Percentiles rank a stretch among this genome's conserved stretches.
Evolutionary conservation across 305 asterid species (phyloP).

Genomic region (Plantago lanceolata): DNA sequence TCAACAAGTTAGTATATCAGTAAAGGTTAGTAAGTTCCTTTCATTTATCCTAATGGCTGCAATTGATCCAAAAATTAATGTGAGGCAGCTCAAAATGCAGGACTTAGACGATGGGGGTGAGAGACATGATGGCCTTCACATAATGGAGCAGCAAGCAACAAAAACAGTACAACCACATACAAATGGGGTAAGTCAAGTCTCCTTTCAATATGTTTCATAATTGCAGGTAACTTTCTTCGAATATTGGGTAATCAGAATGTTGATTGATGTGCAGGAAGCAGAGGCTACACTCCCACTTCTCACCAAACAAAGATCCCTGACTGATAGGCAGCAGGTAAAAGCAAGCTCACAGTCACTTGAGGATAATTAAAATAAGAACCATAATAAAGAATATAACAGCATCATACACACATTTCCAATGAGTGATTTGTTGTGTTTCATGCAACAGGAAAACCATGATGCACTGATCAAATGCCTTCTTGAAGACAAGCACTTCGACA

Average conservation of each 20-base stretch:
- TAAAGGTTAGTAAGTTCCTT: constrained; percentile 41
- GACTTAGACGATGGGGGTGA: constrained; percentile 44
- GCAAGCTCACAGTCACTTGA: too few relatives aligned
- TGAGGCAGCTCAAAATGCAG: constrained; percentile 31
- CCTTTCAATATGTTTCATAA: constrained; percentile 20
- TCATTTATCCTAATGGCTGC: constrained; percentile 22
- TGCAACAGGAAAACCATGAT: constrained; percentile 76
- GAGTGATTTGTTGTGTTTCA: constrained; percentile 13
- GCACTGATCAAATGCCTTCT: constrained; percentile 70
- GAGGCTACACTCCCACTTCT: constrained; percentile 43
- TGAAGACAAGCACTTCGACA: constrained; percentile 73
- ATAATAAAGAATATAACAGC: background rate
- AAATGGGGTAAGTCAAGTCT: constrained; percentile 45
- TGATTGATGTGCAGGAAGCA: constrained; percentile 49
- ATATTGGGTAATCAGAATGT: constrained; percentile 11
- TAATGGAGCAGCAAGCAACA: constrained; percentile 36
- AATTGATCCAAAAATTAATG: constrained; percentile 18
- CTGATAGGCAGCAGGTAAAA: constrained; percentile 85
- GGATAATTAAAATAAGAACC: constrained; percentile 18
- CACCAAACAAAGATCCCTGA: constrained; percentile 80
- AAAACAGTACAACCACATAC: constrained; percentile 41
- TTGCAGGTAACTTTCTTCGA: constrained; percentile 12
- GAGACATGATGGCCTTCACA: constrained; percentile 34
- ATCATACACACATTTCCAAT: constrained; percentile 10
- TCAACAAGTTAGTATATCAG: constrained; percentile 31